Evolutionary conservation across 1,139 yeast genomes (phyloP), one percentile per base, ranked within the genome.

Genomic region (Kodamaea fungicola): DNA sequence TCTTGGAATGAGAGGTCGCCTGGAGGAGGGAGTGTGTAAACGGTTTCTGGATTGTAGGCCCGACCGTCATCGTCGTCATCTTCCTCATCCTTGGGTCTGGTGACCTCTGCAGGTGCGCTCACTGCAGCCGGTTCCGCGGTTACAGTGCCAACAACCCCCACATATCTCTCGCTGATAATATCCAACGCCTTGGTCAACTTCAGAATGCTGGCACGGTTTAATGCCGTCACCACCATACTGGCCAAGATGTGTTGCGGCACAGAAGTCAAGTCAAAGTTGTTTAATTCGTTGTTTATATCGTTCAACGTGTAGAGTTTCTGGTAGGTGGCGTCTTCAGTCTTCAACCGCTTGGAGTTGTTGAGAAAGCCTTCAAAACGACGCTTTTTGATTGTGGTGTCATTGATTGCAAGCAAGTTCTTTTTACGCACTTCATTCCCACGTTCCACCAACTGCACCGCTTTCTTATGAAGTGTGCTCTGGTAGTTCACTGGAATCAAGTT

Each of bases 131-230:
- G 32, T 12, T 28, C 30, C 10, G 21, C 30, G 13, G 37, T 27
- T 8, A 31, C 43, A 3, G 29, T 9, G 3, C 33, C 42, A 1
- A 63, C 38, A 2, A 62, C 69, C 42, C 59, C 51, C 22, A 48
- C 48, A 43, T 80, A 80, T 41, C 97, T 70, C 9, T 82, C 76
- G 27, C 79, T 68, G 4, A 87, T 76, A 35, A 87, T 78, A 12
- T 78, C 77, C 42, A 88, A 64, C 1, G 87, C 94, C 42, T 79
- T 77, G n/a, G 78, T 66, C 32, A 92, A 66, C 42, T 71, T 74
- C 7, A 67, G 66, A 0, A 72, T 64, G 37, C 77, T 75, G 0
- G 79, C 78, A 29, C 72, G 72, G 34, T 69, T 67, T 50, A 83
- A 69, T 2, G 84, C 89, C 30, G 78, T 75, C 40, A 79, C 65